Evolutionary conservation across 768 basidiomycete genomes (phyloP), one percentile per base, ranked within the genome.

Genomic region (Coprinopsis marcescibilis): DNA sequence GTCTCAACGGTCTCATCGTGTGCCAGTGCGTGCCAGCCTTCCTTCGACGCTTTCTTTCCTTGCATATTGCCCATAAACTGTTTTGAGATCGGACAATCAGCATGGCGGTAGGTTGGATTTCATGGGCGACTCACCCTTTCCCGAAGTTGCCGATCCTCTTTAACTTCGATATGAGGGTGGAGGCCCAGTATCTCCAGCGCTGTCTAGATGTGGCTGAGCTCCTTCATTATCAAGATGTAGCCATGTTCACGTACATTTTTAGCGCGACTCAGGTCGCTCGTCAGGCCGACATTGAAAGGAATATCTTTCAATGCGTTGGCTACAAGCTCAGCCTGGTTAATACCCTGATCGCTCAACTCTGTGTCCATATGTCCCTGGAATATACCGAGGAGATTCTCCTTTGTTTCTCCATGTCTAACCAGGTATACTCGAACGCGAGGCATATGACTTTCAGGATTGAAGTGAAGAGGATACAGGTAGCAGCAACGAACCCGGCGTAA

Each of bases 291-390:
- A 27, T 69, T 71, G 52, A 93, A 85, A 6, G 64, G 65, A 14
- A 83, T 63, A 26, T 65, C 57, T 56, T 71, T 71, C 51, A 90
- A 63, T 33, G 71, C 74, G 50, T 72, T 63, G 1, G 76, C 84
- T 1, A 80, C 74, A 45, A 71, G 62, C 46, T 58, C 56, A 17
- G 83, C 83, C 60, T 91, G 87, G 44, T 65, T 65, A 38, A 71
- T 45, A 12, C 89, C 89, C 3, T 60, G 64, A 13, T 69, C 74
- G 54, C 89, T 89, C 57, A 91, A 69, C n/a, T n/a, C n/a, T n/a
- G 81, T 81, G 62, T 91, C 83, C 45, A 78, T 55, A 6, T 91
- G 89, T 30, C 89, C 89, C 68, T 91, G 88, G 37, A 87, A 74
- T 46, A 85, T 77, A 20, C 70, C 68, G 4, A 66, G 62, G 43